Evolutionary conservation across 495 filamentous ascomycete genomes (phyloP), one percentile per base, ranked within the genome.

Genomic region (Penicillium daleae): DNA sequence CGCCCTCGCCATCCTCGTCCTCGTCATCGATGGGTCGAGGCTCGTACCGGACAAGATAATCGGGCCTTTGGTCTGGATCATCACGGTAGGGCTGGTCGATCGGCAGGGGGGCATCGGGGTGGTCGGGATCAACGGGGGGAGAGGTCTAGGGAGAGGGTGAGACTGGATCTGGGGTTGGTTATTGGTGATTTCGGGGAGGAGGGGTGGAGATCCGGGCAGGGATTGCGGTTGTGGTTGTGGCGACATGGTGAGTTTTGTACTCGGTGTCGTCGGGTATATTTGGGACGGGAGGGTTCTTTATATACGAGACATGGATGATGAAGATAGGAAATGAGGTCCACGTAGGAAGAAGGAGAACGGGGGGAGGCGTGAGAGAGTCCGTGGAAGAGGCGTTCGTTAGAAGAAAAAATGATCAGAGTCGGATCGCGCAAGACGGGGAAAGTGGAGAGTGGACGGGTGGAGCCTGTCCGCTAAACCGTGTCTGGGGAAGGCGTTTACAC

Each of bases 61-160:
- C 54, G 10, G 63, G 62, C 22, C 44, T 15, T 24, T 53, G 29
- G 49, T 35, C 12, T 9, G 53, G 33, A 39, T 65, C 57, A 46
- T 70, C 67, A 40, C 19, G 64, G 32, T 70, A 66, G 24, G 26
- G 51, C 31, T 48, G 35, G 9, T 8, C 33, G 44, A 42, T 54
- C 37, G 68, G 59, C 52, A 72, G 59, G 40, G 70, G 67, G 35
- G 70, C 67, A 26, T 72, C 70, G 17, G 70, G 65, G 44, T 70
- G 68, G n/a, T 70, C 59, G 33, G 21, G 5, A 9, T 48, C 56
- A 56, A 12, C 56, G 48, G 27, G 13, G 22, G 21, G 15, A 9
- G 6, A 3, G 13, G 7, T 6, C 32, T 31, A 4, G n/a, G 24
- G 22, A 19, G 15, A 19, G 22, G 32, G 24, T 13, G n/a, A n/a